phyloP scores from a whole-genome alignment of 352 stramenopile genomes.

The Phytophthora parvispora region DNA sequence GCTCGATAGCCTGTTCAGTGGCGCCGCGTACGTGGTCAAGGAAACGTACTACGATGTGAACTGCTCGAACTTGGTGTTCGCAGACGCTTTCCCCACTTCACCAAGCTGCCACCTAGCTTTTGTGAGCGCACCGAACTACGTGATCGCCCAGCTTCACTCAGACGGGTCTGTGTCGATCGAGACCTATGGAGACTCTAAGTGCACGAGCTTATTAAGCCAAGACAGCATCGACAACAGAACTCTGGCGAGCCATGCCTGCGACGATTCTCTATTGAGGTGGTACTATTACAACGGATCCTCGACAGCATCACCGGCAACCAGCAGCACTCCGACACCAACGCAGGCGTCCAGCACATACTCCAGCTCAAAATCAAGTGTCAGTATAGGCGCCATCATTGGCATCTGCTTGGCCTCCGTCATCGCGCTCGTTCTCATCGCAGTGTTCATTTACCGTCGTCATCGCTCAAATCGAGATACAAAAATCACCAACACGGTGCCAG shows the following conservation, averaged over 20 bases:
- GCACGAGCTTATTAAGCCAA: too few relatives aligned
- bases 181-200: too few relatives aligned
- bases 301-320: not conserved
- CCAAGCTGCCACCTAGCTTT: not conserved
- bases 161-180: too few relatives aligned
- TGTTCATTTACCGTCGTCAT: not conserved
- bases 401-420: not conserved
- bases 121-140: too few relatives aligned
- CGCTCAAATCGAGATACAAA: not conserved
- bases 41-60: not conserved
- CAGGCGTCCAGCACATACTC: not conserved
- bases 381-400: not conserved
- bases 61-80: not conserved
- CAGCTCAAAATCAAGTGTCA: not conserved
- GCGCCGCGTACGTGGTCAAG: not conserved
- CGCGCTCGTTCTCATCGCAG: not conserved
- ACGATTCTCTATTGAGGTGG: too few relatives aligned
- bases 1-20: not conserved
- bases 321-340: not conserved
- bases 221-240: too few relatives aligned
- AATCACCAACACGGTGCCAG: not conserved
- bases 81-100: not conserved
- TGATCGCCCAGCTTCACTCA: too few relatives aligned
- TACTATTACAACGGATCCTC: too few relatives aligned
- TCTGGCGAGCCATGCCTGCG: too few relatives aligned